Evolutionary conservation across 768 basidiomycete species (phyloP), one percentile per base, ranked within the genome.

Genomic region (Lanmaoa rubissima): DNA sequence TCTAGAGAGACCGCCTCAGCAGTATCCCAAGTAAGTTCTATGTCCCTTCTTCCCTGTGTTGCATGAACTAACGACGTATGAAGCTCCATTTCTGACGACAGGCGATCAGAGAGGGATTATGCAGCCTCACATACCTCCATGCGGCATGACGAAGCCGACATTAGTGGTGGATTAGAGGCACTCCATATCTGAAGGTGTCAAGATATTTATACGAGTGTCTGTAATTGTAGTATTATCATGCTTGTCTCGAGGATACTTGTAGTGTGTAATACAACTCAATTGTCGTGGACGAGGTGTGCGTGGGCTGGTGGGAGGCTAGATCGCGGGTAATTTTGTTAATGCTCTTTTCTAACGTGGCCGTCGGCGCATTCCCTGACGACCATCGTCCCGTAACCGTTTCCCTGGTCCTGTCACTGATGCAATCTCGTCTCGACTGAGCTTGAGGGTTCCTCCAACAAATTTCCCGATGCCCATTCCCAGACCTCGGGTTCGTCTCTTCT

Each of bases 381-480:
- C 21, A 26, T 43, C 40, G 10, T 48, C 42, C 51, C 41, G 44
- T 24, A n/a, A 34, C 14, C 51, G 47, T 53, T 59, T 58, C 50
- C 46, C 49, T 36, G 54, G 51, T 40, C 73, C 71, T 13, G 70
- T 66, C 43, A 76, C 75, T 5, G 71, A 65, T 9, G 58, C 67
- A 40, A 92, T 80, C 28, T 94, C 92, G 28, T 79, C 75, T 61
- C 69, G 77, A 58, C 81, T 82, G 32, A 94, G 79, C 57, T 79
- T 82, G 53, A 94, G 77, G 31, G 82, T 78, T 11, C 92, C 92
- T 35, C 81, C 81, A 52, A 75, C 79, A 69, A 89, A 93, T 57
- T 78, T 87, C 8, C 92, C 92, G 21, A 94, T 80, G 8, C 92
- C 91, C 86, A 92, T 86, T 57, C 77, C 76, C 41, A 94, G 70